These are phyloP conservation scores for Olyra latifolia DNA, from an alignment of 176 grass and related monocot genomes.

Conservation along the genomic window DNA sequence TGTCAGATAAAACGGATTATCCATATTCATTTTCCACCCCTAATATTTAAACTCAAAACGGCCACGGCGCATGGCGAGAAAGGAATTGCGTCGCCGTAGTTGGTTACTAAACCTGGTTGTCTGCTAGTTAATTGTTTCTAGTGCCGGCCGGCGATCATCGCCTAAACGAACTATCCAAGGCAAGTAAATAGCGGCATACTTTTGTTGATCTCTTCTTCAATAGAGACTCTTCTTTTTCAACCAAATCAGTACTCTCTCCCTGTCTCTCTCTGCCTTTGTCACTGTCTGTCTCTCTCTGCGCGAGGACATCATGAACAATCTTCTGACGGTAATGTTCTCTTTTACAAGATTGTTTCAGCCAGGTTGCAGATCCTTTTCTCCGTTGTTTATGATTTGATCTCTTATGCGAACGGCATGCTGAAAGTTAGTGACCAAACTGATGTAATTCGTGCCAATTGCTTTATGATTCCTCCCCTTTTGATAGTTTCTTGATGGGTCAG, in stretches of 20 bases:
- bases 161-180: slow-evolving; percentile 16
- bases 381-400: not conserved
- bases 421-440: not conserved
- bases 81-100: slow-evolving; percentile 19
- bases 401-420: not conserved
- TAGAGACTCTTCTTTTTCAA: no score
- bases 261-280: not conserved
- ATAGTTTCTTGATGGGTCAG: not conserved
- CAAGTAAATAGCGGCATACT: not conserved
- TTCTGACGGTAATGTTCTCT: slow-evolving; percentile 54
- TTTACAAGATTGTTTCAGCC: not conserved
- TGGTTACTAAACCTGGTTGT: slow-evolving; percentile 34
- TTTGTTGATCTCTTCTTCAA: slow-evolving; percentile 2
- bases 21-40: no score
- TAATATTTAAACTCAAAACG: no score
- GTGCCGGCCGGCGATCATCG: slow-evolving; percentile 39
- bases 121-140: slow-evolving; percentile 41
- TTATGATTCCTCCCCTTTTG: not conserved
- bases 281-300: not conserved
- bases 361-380: not conserved
- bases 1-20: no score
- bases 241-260: not conserved
- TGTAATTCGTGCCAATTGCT: not conserved
- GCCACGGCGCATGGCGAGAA: not conserved
- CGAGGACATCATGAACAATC: slow-evolving; percentile 52